A percentile compares a stretch with the other conserved stretches of the same genome.
Conservation (phyloP, 1,139 yeast genomes). For the Spencermartinsiella ligniputridi region DNA sequence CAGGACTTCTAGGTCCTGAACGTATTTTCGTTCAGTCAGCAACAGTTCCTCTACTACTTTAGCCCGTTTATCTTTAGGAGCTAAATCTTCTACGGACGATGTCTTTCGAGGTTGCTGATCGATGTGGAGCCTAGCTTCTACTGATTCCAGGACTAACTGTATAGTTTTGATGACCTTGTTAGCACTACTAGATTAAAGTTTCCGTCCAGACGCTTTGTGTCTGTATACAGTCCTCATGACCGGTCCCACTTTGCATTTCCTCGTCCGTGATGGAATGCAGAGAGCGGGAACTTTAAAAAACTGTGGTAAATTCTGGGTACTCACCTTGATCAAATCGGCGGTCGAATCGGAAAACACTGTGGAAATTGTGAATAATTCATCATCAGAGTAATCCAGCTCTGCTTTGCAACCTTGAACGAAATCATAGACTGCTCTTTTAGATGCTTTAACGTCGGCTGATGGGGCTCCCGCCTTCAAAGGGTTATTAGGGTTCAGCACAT, state of each 20-base stretch:
- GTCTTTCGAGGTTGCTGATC: background rate
- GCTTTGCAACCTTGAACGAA: slow-evolving; percentile 84
- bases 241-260: background rate
- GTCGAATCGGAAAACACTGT: slow-evolving; percentile 84
- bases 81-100: slow-evolving; percentile 9
- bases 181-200: background rate
- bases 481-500: slow-evolving; percentile 42
- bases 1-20: slow-evolving; percentile 79
- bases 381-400: slow-evolving; percentile 70
- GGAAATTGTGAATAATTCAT: slow-evolving; percentile 81
- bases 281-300: no score
- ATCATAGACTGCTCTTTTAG: slow-evolving; percentile 87
- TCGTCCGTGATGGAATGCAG: no score
- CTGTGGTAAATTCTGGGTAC: slow-evolving; percentile 7
- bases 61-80: slow-evolving; percentile 40
- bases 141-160: slow-evolving; percentile 49
- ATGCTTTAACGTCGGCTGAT: slow-evolving; percentile 62
- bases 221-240: background rate
- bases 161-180: slow-evolving; percentile 58
- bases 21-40: slow-evolving; percentile 88
- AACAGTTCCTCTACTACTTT: slow-evolving; percentile 81
- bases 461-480: slow-evolving; percentile 37
- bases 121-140: slow-evolving; percentile 18
- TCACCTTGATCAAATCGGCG: slow-evolving; percentile 59
- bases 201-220: no score